Evolutionary conservation across 495 filamentous ascomycete species (phyloP), one percentile per base, ranked within the genome.

Genomic region (Hamigera avellanea): DNA sequence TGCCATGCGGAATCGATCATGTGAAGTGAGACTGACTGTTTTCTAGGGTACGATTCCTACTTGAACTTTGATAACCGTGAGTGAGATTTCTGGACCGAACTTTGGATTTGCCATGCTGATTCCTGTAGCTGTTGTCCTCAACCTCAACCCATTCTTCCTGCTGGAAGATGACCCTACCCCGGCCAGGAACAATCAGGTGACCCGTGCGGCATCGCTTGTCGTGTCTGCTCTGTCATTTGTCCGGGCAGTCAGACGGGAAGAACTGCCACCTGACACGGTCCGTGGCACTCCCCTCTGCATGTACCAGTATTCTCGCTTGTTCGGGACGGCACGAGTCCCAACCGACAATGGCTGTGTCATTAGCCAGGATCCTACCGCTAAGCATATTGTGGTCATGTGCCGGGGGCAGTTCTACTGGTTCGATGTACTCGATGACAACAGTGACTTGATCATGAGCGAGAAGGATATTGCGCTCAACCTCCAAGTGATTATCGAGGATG

Each of bases 401-500:
- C 83, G 86, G 44, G 93, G 93, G 8, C 91, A 98, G 45, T 93
- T 96, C 61, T 98, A 98, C 51, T 98, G 91, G 89, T 98, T 96
- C 48, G 91, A 98, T 57, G 89, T 94, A 2, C 63, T 98, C 14
- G 91, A 98, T 46, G 83, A 91, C 46, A 91, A 93, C 52, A 80
- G 81, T 6, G 91, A 98, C 48, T 61, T 93, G 34, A 95, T 98
- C 60, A 95, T 96, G 88, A 91, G 78, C 1, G 91, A 98, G 61
- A 88, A 86, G 50, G 91, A 98, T 57, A 73, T 98, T 31, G 76
- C 83, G 4, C 69, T 95, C 46, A 98, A 98, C 51, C 66, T 98
- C 26, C 82, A 93, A 47, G 89, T 88, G 16, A 86, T 96, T 41
- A 70, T 93, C 32, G 82, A 93, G 35, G 91, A 98, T 57, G 87